These are phyloP conservation scores for Aureobasidium musti DNA, from an alignment of 2,329 filamentous ascomycete species.

Conservation along the genomic window DNA sequence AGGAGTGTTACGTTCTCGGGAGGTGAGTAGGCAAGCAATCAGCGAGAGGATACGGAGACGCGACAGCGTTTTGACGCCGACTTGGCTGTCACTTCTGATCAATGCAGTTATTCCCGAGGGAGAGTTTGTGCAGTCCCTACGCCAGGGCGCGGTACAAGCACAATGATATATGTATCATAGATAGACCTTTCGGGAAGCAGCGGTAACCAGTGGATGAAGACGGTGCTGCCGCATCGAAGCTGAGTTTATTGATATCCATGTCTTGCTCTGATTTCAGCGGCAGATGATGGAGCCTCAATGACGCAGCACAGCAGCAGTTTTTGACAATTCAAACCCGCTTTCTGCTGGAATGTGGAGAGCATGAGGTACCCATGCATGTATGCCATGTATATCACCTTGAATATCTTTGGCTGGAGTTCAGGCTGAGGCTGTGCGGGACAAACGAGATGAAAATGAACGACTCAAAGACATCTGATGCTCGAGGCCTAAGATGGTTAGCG, in stretches of 20 bases:
- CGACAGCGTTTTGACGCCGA: conserved; percentile 2
- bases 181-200: neutral
- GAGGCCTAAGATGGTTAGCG: conserved; percentile 10
- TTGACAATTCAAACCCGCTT: conserved; percentile 12
- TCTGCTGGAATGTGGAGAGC: conserved; percentile 10
- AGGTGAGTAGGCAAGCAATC: neutral
- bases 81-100: neutral
- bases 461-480: neutral
- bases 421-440: neutral
- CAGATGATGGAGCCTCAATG: conserved; percentile 10
- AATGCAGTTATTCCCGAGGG: neutral
- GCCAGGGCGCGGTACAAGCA: neutral
- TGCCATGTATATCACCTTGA: neutral
- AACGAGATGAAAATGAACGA: neutral
- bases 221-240: neutral
- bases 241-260: conserved; percentile 20
- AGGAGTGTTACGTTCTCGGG: neutral
- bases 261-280: conserved; percentile 9
- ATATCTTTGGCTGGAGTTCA: neutral
- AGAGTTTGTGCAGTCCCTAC: neutral
- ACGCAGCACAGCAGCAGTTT: conserved; percentile 11
- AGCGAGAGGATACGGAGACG: neutral
- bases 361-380: neutral
- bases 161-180: neutral
- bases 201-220: neutral